Conservation (phyloP, 148 eudicot genomes). For the Pharnaceum exiguum region DNA sequence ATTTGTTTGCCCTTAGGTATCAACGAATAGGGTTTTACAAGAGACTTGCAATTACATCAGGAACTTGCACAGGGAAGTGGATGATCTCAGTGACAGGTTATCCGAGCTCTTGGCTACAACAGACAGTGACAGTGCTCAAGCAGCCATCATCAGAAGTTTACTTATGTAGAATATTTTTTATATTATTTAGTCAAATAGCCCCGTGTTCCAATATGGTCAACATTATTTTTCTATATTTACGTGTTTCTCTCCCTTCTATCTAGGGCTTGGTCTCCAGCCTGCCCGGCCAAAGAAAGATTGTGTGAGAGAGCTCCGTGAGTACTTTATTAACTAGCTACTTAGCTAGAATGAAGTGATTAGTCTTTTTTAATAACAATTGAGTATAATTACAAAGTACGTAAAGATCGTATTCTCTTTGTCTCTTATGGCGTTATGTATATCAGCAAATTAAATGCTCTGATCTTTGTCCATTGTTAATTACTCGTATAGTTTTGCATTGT, state of each 20-base stretch:
- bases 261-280: conserved; percentile 26
- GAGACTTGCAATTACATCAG: conserved; percentile 90
- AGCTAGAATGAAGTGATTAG: not conserved
- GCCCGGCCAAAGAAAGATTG: conserved; percentile 17
- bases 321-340: conserved; percentile 8
- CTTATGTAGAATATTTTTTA: conserved; percentile 40
- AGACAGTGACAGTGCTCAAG: conserved; percentile 84
- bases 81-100: conserved; percentile 72
- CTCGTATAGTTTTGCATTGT: not conserved
- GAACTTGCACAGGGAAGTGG: conserved; percentile 77
- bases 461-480: no score
- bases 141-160: conserved; percentile 78
- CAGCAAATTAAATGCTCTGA: no score
- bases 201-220: not conserved
- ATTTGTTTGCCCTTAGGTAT: conserved; percentile 42
- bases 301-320: conserved; percentile 7
- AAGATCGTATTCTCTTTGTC: not conserved
- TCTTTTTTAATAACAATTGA: conserved; percentile 1
- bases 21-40: conserved; percentile 74
- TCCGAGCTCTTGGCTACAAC: conserved; percentile 74
- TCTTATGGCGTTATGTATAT: no score
- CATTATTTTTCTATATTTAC: conserved; percentile 5
- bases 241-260: conserved; percentile 26
- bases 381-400: conserved; percentile 5
- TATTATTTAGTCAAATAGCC: conserved; percentile 11